Conservation (phyloP, 441 rosid species). For the Dalechampia spathulata region DNA sequence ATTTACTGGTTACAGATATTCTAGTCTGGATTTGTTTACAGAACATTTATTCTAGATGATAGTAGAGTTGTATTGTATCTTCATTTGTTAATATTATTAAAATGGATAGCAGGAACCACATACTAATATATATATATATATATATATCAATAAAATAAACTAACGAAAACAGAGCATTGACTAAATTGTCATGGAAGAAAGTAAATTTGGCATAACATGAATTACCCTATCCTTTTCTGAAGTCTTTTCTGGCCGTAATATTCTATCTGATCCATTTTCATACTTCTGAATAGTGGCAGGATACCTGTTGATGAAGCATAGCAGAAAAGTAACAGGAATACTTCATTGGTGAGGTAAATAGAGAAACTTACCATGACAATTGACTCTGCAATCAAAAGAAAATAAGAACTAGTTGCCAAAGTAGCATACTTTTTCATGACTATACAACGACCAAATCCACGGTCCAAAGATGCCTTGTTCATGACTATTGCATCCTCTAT, state of each 20-base stretch:
- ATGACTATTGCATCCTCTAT: slow-evolving; percentile 98
- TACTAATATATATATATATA: not conserved
- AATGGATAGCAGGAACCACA: not conserved
- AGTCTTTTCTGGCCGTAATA: slow-evolving; percentile 55
- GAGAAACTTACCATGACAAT: not conserved
- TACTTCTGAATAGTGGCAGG: slow-evolving; percentile 43
- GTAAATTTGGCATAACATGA: slow-evolving; percentile 11
- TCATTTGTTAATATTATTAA: too few species aligned
- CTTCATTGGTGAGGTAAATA: not conserved
- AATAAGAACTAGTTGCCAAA: not conserved
- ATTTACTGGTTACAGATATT: not conserved
- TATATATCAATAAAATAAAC: too few species aligned
- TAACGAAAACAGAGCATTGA: too few species aligned
- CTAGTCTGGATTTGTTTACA: not conserved
- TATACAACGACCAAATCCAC: slow-evolving; percentile 98
- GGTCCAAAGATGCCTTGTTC: slow-evolving; percentile 96
- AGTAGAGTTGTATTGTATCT: too few species aligned
- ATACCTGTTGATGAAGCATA: slow-evolving; percentile 37
- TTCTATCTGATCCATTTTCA: slow-evolving; percentile 48
- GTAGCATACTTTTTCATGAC: slow-evolving; percentile 73
- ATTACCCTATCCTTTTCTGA: slow-evolving; percentile 77
- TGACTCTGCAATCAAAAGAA: slow-evolving; percentile 2
- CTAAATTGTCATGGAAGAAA: too few species aligned
- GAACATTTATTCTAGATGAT: too few species aligned
- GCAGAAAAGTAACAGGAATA: slow-evolving; percentile 10